Conservation (phyloP, 768 basidiomycete species). For the Candolleomyces eurysporus region DNA sequence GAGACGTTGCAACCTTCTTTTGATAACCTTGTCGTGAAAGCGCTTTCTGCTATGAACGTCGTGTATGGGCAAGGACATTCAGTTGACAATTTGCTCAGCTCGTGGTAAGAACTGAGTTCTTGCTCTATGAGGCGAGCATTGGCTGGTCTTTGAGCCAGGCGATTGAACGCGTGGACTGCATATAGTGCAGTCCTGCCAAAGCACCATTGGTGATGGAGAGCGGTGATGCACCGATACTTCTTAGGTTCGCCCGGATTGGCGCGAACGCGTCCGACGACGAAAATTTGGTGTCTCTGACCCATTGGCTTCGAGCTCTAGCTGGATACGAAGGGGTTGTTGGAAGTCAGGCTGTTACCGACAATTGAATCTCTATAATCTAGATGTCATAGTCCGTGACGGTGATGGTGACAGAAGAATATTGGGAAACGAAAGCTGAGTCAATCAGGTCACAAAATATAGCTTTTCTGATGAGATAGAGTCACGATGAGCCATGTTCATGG, state of each 20-base stretch:
- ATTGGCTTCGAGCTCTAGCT: constrained; percentile 16
- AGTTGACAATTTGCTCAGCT: constrained; percentile 13
- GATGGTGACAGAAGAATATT: too few relatives aligned
- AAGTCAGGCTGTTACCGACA: too few relatives aligned
- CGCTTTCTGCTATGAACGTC: constrained; percentile 24
- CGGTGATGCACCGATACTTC: constrained; percentile 39
- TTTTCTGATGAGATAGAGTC: too few relatives aligned
- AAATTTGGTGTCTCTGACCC: constrained; percentile 42
- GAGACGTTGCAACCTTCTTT: constrained; percentile 10
- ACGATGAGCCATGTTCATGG: too few relatives aligned
- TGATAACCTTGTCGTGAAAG: constrained; percentile 29
- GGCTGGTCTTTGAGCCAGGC: constrained; percentile 33
- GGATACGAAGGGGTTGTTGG: too few relatives aligned
- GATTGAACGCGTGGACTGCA: constrained; percentile 30
- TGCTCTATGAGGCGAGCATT: constrained; percentile 35
- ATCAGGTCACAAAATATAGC: too few relatives aligned
- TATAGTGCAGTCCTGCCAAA: constrained; percentile 31
- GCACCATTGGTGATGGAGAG: constrained; percentile 39
- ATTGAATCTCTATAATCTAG: too few relatives aligned
- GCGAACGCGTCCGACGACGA: constrained; percentile 34
- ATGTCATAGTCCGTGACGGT: too few relatives aligned
- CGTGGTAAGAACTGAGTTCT: constrained; percentile 27
- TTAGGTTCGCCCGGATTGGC: constrained; percentile 11
- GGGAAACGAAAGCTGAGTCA: too few relatives aligned
- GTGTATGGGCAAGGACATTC: constrained; percentile 30